Base-by-base conservation (phyloP, 2,329 filamentous ascomycete species). In the Xylariaceae sp. region DNA sequence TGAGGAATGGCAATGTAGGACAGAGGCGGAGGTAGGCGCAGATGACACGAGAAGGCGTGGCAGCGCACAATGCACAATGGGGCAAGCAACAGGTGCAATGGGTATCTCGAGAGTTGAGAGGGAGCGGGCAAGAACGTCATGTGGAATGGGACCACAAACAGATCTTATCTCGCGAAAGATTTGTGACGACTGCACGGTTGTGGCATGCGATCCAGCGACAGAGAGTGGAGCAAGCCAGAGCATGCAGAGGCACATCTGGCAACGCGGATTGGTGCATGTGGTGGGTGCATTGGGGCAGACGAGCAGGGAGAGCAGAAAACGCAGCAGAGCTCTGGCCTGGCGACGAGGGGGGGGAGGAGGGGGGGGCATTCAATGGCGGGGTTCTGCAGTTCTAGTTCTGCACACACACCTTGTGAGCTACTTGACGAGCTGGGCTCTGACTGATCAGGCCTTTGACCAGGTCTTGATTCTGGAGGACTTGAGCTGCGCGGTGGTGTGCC, bases 171-270 rank as follows among this genome's bases (percentile, higher is more conserved):
- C 45, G 46, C 55, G 51, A 55, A 54, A 61, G 51, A 41, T 44
- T 54, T 57, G 59, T 60, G 58, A 56, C 60, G 64, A 58, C 58
- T 65, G 62, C 57, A 63, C 55, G 49, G 57, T 58, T 50, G 57
- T 56, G 60, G 47, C 57, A 62, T 62, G 57, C 60, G 59, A 60
- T 51, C 56, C 55, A 61, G 59, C 58, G 61, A 64, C 62, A 59
- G 63, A 55, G 59, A 59, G 63, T 53, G 48, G 44, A 55, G 55
- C 46, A 49, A 55, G 58, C 54, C 22, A 28, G 44, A 48, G 44
- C 50, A 18, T 14, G 40, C 14, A 54, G 36, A 51, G 28, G 56
- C 54, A 52, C 49, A 55, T 59, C 52, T 50, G 38, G 43, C 31
- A 47, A 28, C 22, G 22, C 22, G 22, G 22, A 28, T 28, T 28